These are phyloP conservation scores for Peronospora belbahrii DNA, from an alignment of 352 stramenopile species.

Conservation along the genomic window DNA sequence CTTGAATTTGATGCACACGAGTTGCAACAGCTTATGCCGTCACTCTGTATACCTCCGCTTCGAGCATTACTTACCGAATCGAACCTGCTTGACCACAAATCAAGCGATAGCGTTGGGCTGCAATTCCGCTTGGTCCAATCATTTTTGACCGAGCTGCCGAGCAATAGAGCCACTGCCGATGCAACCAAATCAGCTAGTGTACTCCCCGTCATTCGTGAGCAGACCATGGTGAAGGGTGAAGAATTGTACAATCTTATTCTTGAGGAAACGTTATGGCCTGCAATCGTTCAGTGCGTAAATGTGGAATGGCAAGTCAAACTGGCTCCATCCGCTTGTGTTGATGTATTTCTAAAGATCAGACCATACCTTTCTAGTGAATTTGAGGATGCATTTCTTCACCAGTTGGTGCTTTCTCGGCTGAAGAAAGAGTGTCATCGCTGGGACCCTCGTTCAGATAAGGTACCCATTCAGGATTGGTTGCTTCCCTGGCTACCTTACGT, in stretches of 20 bases:
- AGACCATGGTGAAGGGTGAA: slow-evolving; percentile 42
- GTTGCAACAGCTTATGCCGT: slow-evolving; percentile 59
- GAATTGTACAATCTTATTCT: slow-evolving; percentile 75
- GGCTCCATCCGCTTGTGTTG: slow-evolving; percentile 30
- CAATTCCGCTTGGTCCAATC: slow-evolving; percentile 51
- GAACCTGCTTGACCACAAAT: slow-evolving; percentile 32
- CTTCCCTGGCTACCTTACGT: slow-evolving; percentile 56
- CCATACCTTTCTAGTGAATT: slow-evolving; percentile 47
- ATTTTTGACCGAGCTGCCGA: slow-evolving; percentile 49
- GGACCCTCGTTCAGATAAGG: slow-evolving; percentile 36
- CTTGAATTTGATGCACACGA: slow-evolving; percentile 73
- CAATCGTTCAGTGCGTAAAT: slow-evolving; percentile 57
- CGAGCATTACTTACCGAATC: slow-evolving; percentile 37
- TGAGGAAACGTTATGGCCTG: slow-evolving; percentile 67
- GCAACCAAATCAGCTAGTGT: slow-evolving; percentile 19
- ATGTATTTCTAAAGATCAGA: slow-evolving; percentile 39
- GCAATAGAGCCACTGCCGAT: slow-evolving; percentile 1
- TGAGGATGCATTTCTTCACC: slow-evolving; percentile 41
- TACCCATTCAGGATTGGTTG: slow-evolving; percentile 73
- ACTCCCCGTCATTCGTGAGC: slow-evolving; percentile 63
- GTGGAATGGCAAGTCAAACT: slow-evolving; percentile 49
- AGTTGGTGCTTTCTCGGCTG: slow-evolving; percentile 60
- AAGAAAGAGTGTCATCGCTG: slow-evolving; percentile 65
- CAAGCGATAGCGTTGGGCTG: slow-evolving; percentile 21
- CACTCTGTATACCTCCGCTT: slow-evolving; percentile 53